phyloP scores from a whole-genome alignment of 805 yeast species.

The Kodamaea fukazawae region DNA sequence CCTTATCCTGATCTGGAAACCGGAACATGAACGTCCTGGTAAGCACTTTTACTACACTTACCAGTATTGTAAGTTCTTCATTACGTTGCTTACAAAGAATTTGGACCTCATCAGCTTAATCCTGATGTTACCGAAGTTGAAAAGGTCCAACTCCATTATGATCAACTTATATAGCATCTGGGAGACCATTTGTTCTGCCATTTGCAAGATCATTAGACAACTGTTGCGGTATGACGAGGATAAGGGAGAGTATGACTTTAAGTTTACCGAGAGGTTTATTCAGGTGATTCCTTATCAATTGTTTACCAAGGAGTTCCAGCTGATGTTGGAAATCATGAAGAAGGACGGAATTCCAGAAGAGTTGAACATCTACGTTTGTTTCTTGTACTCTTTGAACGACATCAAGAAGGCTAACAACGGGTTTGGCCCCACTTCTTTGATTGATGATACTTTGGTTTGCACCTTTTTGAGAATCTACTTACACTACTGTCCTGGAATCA shows the following conservation, averaged over 20 bases:
- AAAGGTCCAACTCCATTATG: constrained; percentile 78
- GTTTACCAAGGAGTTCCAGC: constrained; percentile 40
- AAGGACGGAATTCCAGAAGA: constrained; percentile 33
- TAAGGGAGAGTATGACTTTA: constrained; percentile 13
- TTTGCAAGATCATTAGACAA: constrained; percentile 51
- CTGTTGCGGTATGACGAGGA: constrained; percentile 39
- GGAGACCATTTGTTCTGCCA: constrained; percentile 56
- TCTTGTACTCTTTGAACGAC: constrained; percentile 53
- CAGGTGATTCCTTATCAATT: constrained; percentile 42
- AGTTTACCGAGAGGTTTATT: constrained; percentile 52
- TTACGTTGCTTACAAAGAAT: constrained; percentile 51
- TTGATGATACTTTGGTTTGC: constrained; percentile 70
- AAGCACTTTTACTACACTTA: constrained; percentile 79
- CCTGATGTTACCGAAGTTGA: constrained; percentile 64
- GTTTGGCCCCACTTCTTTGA: constrained; percentile 69
- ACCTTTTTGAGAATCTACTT: constrained; percentile 52
- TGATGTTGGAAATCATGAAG: constrained; percentile 23
- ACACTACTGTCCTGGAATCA: constrained; percentile 12
- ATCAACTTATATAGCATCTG: constrained; percentile 59
- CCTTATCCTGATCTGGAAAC: constrained; percentile 87
- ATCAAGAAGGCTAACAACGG: constrained; percentile 75
- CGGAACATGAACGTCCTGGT: constrained; percentile 89
- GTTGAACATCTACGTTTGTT: constrained; percentile 39
- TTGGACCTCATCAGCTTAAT: constrained; percentile 60
- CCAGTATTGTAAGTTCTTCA: constrained; percentile 64